Evolutionary conservation across 2,329 filamentous ascomycete species (phyloP).

Genomic region (Botrytis pseudocinerea): DNA sequence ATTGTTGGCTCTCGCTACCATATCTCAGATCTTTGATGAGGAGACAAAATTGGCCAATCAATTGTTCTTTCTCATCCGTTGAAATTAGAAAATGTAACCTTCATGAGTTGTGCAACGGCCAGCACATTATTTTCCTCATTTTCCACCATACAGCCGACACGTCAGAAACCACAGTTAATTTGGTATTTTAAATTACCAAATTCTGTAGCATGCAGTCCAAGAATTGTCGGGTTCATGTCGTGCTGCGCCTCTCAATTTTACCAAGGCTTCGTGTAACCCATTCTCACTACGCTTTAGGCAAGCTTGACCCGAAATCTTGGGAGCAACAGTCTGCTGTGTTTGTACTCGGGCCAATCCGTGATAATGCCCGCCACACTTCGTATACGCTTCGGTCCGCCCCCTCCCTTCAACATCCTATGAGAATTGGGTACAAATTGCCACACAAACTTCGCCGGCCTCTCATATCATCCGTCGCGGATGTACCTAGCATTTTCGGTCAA

Average conservation of each 20-base stretch:
- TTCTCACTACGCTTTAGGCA: conserved; percentile 14
- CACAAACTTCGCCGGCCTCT: not conserved
- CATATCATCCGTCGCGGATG: conserved; percentile 5
- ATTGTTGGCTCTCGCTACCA: conserved; percentile 22
- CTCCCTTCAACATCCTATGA: conserved; percentile 15
- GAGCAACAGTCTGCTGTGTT: conserved; percentile 22
- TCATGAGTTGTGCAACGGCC: conserved; percentile 23
- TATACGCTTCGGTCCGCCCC: conserved; percentile 19
- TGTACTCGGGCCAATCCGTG: conserved; percentile 17
- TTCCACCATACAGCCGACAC: conserved; percentile 19
- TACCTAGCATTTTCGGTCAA: conserved; percentile 8
- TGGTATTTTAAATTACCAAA: conserved; percentile 11
- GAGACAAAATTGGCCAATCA: not conserved
- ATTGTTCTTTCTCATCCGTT: conserved; percentile 6
- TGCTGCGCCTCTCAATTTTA: conserved; percentile 21
- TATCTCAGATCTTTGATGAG: conserved; percentile 11
- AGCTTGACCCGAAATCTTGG: conserved; percentile 25
- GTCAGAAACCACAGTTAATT: conserved; percentile 22
- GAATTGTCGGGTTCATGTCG: conserved; percentile 24
- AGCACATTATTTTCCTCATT: conserved; percentile 17
- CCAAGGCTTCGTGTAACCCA: conserved; percentile 12
- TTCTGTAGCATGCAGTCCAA: conserved; percentile 18
- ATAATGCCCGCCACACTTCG: conserved; percentile 9
- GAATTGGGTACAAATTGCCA: not conserved
- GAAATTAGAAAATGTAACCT: conserved; percentile 21